Percentiles rank a stretch among this genome's conserved stretches.
These are phyloP conservation scores for Smittium culicis DNA, from an alignment of 371 early-diverging fungal species.

Conservation along the genomic window DNA sequence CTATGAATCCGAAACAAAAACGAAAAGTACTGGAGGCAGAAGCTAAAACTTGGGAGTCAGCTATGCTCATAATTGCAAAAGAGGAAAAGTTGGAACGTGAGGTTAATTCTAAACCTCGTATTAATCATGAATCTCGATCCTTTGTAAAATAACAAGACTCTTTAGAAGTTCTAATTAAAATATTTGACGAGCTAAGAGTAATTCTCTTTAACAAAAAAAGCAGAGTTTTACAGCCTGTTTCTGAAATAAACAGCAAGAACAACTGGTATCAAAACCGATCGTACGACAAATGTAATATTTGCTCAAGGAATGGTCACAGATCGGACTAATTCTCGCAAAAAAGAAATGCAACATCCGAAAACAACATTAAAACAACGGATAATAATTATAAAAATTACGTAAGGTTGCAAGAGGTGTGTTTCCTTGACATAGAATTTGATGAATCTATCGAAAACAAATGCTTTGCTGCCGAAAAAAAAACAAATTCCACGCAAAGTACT, in stretches of 20 bases:
- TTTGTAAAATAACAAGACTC: background rate
- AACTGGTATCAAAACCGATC: background rate
- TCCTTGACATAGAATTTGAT: background rate
- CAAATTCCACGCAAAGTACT: background rate
- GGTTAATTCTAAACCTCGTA: background rate
- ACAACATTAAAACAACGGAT: background rate
- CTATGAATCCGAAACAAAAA: background rate
- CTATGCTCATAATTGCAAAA: background rate
- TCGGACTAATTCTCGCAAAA: background rate
- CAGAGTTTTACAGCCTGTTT: background rate
- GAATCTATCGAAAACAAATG: background rate
- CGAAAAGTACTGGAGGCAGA: conserved; percentile 1
- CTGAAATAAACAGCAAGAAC: background rate
- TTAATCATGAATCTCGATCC: background rate
- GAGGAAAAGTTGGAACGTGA: background rate
- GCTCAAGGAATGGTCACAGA: background rate
- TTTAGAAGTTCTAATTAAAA: background rate
- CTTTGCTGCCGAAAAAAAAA: background rate
- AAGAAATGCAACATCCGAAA: background rate
- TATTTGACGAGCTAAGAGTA: background rate
- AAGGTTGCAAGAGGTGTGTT: background rate
- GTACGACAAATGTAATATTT: background rate
- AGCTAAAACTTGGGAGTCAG: conserved; percentile 1
- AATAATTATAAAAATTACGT: background rate
- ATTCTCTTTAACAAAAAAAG: background rate